Evolutionary conservation across 2,329 filamentous ascomycete species (phyloP).

Genomic region (Xylariaceae sp.): DNA sequence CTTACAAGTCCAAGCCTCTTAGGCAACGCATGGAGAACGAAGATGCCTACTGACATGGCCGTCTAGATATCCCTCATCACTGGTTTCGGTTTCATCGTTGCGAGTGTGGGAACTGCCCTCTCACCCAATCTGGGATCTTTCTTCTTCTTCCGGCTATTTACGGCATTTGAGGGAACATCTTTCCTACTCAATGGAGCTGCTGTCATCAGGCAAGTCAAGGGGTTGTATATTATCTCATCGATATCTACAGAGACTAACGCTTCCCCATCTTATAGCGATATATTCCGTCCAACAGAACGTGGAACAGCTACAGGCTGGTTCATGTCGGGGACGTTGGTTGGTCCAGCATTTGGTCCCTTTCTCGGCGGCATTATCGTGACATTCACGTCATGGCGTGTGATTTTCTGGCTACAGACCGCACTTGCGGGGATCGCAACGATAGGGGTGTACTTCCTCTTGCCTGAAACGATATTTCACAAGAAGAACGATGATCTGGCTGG

Average conservation of each 20-base stretch:
- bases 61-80: conserved; percentile 54
- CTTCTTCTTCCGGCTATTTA: conserved; percentile 70
- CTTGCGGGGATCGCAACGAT: conserved; percentile 58
- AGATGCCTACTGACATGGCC: conserved; percentile 2
- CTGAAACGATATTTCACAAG: conserved; percentile 67
- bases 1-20: background rate
- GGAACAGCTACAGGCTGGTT: conserved; percentile 74
- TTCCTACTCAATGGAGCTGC: conserved; percentile 70
- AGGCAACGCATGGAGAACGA: background rate
- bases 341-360: conserved; percentile 67
- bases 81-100: conserved; percentile 60
- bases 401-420: conserved; percentile 74
- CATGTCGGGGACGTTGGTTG: conserved; percentile 65
- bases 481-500: conserved; percentile 59
- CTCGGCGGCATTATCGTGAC: conserved; percentile 74
- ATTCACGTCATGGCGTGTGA: conserved; percentile 66
- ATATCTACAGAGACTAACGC: conserved; percentile 3
- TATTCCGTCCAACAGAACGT: conserved; percentile 63
- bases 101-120: conserved; percentile 69
- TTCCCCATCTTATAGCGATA: conserved; percentile 40
- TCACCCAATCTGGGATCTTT: conserved; percentile 68
- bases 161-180: conserved; percentile 70
- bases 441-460: conserved; percentile 62
- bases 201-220: conserved; percentile 52
- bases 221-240: too few relatives aligned